A percentile compares a stretch with the other conserved stretches of the same genome.
Conservation (phyloP, 2,329 filamentous ascomycete genomes). For the Colletotrichum euphorbiae region DNA sequence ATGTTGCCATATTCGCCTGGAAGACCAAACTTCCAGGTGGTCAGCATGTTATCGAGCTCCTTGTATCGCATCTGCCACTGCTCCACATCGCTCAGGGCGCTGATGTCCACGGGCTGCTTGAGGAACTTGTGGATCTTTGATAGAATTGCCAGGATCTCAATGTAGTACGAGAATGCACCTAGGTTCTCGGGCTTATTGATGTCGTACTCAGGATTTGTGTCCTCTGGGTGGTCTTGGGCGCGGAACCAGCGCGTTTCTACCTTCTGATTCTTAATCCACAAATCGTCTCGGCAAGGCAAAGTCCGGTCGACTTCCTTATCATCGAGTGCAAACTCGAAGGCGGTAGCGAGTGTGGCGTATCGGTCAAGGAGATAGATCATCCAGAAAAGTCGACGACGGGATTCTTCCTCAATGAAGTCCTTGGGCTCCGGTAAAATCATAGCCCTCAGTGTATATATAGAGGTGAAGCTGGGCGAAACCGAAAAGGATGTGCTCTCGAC, state of each 20-base stretch:
- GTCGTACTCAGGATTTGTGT: constrained; percentile 67
- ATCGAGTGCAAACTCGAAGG: constrained; percentile 90
- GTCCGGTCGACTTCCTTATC: constrained; percentile 91
- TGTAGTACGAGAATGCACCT: constrained; percentile 89
- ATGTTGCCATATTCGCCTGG: constrained; percentile 88
- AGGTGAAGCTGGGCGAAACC: constrained; percentile 81
- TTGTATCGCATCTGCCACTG: constrained; percentile 90
- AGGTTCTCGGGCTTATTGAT: constrained; percentile 82
- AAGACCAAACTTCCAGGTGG: constrained; percentile 85
- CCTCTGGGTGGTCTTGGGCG: constrained; percentile 57
- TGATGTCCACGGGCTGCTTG: constrained; percentile 90
- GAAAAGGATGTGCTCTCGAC: constrained; percentile 85
- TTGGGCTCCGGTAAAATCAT: constrained; percentile 86
- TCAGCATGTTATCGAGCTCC: constrained; percentile 82
- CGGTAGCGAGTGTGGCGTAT: constrained; percentile 90
- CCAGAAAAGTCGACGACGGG: constrained; percentile 87
- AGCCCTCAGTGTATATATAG: constrained; percentile 89
- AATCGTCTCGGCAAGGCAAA: constrained; percentile 86
- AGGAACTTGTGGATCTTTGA: constrained; percentile 90
- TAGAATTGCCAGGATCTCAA: constrained; percentile 88
- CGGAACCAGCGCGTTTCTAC: constrained; percentile 89
- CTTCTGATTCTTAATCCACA: constrained; percentile 84
- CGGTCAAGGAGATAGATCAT: constrained; percentile 92
- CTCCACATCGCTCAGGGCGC: constrained; percentile 84
- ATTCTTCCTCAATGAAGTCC: constrained; percentile 91